Conservation (phyloP, 495 filamentous ascomycete species). For the Penicillium fimorum region DNA sequence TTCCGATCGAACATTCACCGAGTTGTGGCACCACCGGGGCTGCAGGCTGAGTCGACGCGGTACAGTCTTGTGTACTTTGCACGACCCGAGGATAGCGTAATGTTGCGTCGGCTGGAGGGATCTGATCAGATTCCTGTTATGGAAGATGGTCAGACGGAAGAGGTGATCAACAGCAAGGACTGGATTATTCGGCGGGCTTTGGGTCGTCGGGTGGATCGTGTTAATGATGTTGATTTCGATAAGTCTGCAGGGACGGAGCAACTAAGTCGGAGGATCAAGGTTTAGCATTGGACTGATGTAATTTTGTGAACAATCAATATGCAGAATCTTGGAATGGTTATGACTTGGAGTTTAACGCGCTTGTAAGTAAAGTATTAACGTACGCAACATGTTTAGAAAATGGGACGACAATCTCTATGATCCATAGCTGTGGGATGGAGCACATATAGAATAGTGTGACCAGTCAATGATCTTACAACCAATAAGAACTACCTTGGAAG, state of each 20-base stretch:
- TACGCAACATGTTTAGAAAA: background rate
- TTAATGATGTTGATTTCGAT: slow-evolving; percentile 35
- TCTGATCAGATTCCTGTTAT: slow-evolving; percentile 31
- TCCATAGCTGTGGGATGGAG: background rate
- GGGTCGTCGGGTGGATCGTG: slow-evolving; percentile 34
- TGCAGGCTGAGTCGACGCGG: slow-evolving; percentile 49
- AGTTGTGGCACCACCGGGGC: slow-evolving; percentile 56
- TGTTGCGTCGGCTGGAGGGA: slow-evolving; percentile 47
- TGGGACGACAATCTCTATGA: background rate
- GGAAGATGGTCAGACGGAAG: slow-evolving; percentile 36
- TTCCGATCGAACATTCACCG: slow-evolving; percentile 63
- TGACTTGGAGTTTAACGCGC: background rate
- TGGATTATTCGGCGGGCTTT: slow-evolving; percentile 49
- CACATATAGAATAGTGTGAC: background rate
- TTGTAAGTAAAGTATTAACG: background rate
- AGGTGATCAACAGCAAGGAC: slow-evolving; percentile 45
- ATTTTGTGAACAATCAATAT: background rate
- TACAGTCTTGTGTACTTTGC: slow-evolving; percentile 64
- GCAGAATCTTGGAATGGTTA: background rate
- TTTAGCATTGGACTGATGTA: slow-evolving; percentile 9
- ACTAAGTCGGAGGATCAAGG: slow-evolving; percentile 38
- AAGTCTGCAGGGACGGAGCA: slow-evolving; percentile 42
- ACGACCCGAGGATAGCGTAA: slow-evolving; percentile 56
- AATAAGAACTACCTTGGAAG: background rate
- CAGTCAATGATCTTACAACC: background rate